Base-by-base conservation (phyloP, 306 rosid genomes). In the Dryas octopetala region DNA sequence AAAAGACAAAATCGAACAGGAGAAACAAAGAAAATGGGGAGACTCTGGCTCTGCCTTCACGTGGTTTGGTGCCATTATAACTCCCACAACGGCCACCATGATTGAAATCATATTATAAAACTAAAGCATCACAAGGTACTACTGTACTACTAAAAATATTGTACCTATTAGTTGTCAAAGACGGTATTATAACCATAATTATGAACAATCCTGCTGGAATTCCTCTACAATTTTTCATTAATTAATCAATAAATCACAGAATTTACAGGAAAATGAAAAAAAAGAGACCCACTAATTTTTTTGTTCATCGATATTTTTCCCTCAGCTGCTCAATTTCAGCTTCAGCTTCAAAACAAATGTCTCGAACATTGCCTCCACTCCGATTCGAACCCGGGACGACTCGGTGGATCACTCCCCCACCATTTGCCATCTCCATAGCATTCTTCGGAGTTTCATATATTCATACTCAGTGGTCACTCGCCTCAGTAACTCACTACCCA, bases 301-400 rank as follows among this genome's bases (percentile, higher is more conserved):
- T 51, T 47, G 51, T 3, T 58, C 10, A 11, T 16, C 5, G 12
- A 11, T 41, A 46, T 55, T 57, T 55, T 68, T 62, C 73, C 73
- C 54, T 53, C 70, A 47, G 55, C 47, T 8, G 12, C 47, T 14
- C 47, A 14, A 26, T 26, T 46, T 5, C 9, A 46, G 51, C 53
- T 81, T 63, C 76, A 5, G 71, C 60, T 45, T 64, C 62, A 46
- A 76, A 64, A 15, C 19, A 11, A 54, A 69, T 32, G 38, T 66
- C 57, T 54, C 17, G 7, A 4, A 16, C 48, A 64, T 61, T 71
- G 79, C 72, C 76, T 67, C 81, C 76, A 54, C 77, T 82, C 90
- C 78, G 86, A 79, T 81, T 72, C 76, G 83, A 85, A 85, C 89
- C 88, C 88, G 89, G 96, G 93, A 93, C 92, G 97, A 91, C 98